These are phyloP conservation scores for Termitomyces sp. DNA, from an alignment of 768 basidiomycete genomes.

Conservation along the genomic window DNA sequence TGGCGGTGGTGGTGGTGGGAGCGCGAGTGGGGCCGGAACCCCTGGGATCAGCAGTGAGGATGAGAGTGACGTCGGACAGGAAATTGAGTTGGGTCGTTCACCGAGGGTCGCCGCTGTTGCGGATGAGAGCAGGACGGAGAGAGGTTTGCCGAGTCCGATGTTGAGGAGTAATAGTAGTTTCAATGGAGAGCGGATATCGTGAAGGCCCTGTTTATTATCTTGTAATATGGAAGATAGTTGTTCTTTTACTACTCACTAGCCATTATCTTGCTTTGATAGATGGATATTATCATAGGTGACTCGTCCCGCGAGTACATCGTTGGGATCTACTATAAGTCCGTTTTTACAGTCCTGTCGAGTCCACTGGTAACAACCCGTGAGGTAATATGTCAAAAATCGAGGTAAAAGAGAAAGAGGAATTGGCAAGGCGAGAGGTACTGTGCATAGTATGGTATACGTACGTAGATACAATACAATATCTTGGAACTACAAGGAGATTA, in stretches of 20 bases:
- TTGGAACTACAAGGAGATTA: neutral
- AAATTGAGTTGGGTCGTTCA: constrained; percentile 35
- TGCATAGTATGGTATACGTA: neutral
- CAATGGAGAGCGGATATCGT: constrained; percentile 16
- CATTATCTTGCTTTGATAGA: neutral
- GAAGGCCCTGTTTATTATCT: constrained; percentile 6
- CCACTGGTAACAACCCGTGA: neutral
- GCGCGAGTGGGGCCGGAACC: constrained; percentile 22
- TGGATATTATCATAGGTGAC: constrained; percentile 3
- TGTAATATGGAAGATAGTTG: neutral
- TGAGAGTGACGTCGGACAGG: constrained; percentile 30
- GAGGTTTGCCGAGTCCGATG: constrained; percentile 62
- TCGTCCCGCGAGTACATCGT: neutral
- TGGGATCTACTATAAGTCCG: neutral
- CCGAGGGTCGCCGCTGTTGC: constrained; percentile 16
- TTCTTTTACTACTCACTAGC: neutral
- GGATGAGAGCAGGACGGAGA: constrained; percentile 52
- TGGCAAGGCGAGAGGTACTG: no score
- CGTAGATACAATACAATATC: neutral
- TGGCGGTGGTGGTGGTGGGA: neutral
- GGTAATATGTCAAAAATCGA: neutral
- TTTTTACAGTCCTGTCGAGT: neutral
- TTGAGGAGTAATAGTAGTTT: constrained; percentile 31
- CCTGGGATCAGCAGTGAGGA: constrained; percentile 34
- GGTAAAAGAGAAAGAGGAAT: neutral